phyloP scores from a whole-genome alignment of 257 asterid species.

The Nyctanthes arbortristis region DNA sequence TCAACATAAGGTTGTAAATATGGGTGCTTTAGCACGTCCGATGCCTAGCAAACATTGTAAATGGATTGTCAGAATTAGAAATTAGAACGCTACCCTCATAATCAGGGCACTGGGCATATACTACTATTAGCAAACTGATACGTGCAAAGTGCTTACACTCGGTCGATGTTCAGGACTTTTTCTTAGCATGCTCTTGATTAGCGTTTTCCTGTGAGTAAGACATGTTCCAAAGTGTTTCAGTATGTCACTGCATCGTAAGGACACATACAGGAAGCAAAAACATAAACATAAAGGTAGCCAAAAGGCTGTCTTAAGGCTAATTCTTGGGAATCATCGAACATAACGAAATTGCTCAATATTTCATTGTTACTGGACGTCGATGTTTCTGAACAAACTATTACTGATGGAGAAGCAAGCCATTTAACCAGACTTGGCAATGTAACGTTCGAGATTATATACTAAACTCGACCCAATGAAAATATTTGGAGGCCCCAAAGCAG shows the following conservation, averaged over 20 bases:
- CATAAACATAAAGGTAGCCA: not conserved
- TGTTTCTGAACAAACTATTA: not conserved
- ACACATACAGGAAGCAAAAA: not conserved
- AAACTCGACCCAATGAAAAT: not conserved
- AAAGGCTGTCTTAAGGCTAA: too few relatives aligned
- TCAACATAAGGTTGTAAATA: slow-evolving; percentile 77
- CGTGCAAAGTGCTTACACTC: slow-evolving; percentile 57
- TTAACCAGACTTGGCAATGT: not conserved
- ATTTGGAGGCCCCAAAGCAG: not conserved
- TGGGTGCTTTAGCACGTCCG: slow-evolving; percentile 87
- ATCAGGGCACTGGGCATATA: not conserved
- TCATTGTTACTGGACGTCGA: not conserved
- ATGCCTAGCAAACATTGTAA: slow-evolving; percentile 58
- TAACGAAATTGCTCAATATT: not conserved
- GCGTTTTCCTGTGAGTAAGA: slow-evolving; percentile 62
- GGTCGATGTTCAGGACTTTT: slow-evolving; percentile 98
- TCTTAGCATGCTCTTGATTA: slow-evolving; percentile 95
- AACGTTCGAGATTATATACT: not conserved
- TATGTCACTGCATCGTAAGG: not conserved
- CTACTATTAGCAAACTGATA: slow-evolving; percentile 12
- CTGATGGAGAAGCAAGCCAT: not conserved
- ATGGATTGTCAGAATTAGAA: too few relatives aligned
- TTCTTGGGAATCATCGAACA: not conserved
- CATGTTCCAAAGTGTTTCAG: slow-evolving; percentile 5
- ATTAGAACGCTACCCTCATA: not conserved